These are phyloP conservation scores for Plectosphaerella cucumerina DNA, from an alignment of 2,329 filamentous ascomycete species.

Conservation along the genomic window DNA sequence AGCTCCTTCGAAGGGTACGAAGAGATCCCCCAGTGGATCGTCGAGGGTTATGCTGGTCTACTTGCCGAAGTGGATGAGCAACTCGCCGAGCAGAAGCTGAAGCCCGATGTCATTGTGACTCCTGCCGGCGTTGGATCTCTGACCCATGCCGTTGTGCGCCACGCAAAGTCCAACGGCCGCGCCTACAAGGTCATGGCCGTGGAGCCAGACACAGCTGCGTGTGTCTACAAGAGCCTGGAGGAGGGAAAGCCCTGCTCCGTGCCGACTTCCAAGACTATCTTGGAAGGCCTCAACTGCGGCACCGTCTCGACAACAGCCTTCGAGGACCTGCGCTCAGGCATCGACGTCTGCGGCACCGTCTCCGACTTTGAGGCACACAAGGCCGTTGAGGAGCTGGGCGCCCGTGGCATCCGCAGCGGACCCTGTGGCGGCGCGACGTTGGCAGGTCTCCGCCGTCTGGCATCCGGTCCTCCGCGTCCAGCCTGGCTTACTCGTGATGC, in stretches of 20 bases:
- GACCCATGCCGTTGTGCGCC: constrained; percentile 62
- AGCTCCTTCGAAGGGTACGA: constrained; percentile 63
- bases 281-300: constrained; percentile 71
- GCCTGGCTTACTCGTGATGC: constrained; percentile 38
- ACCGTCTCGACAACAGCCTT: constrained; percentile 64
- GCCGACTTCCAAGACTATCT: constrained; percentile 59
- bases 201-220: constrained; percentile 63
- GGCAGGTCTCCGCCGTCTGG: constrained; percentile 51
- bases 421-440: constrained; percentile 59
- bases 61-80: constrained; percentile 64
- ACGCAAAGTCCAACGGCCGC: constrained; percentile 50
- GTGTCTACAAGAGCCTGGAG: constrained; percentile 49
- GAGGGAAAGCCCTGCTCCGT: constrained; percentile 44
- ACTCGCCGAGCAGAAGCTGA: constrained; percentile 27
- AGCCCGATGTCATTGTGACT: constrained; percentile 47
- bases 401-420: constrained; percentile 43
- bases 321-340: constrained; percentile 50
- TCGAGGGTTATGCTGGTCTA: constrained; percentile 74
- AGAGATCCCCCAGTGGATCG: constrained; percentile 67
- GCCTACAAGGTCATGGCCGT: constrained; percentile 53
- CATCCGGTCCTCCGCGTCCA: constrained; percentile 26
- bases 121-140: constrained; percentile 72
- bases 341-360: constrained; percentile 58
- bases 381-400: constrained; percentile 49
- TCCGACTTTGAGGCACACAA: constrained; percentile 59